Conservation (phyloP, 1,284 basidiomycete species). For the Heliocybe sulcata region DNA sequence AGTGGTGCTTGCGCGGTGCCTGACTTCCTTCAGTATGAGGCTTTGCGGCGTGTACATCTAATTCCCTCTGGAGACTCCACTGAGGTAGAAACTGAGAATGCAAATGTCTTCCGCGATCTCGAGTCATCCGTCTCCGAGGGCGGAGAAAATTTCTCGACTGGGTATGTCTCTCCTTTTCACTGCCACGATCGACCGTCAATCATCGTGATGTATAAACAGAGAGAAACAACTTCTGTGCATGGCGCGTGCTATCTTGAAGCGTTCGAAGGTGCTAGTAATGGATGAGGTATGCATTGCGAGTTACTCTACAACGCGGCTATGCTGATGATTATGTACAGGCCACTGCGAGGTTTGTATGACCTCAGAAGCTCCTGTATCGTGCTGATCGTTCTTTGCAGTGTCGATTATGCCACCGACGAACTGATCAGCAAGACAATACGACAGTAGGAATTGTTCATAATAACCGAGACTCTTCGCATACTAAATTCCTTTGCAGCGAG, state of each 20-base stretch:
- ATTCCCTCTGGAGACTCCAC: slow-evolving; percentile 55
- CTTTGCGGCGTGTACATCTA: slow-evolving; percentile 82
- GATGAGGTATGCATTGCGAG: slow-evolving; percentile 55
- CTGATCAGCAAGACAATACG: slow-evolving; percentile 68
- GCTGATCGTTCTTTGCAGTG: slow-evolving; percentile 26
- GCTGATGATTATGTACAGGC: slow-evolving; percentile 30
- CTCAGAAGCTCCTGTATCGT: slow-evolving; percentile 3
- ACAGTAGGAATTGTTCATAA: slow-evolving; percentile 38
- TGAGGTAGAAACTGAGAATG: slow-evolving; percentile 59
- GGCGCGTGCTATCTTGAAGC: slow-evolving; percentile 75
- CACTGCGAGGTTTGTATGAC: slow-evolving; percentile 47
- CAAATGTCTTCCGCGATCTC: slow-evolving; percentile 82
- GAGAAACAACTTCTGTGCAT: slow-evolving; percentile 83
- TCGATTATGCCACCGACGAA: slow-evolving; percentile 75
- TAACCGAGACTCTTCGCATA: slow-evolving; percentile 9
- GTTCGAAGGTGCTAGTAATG: slow-evolving; percentile 74
- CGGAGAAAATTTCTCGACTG: slow-evolving; percentile 92
- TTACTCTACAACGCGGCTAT: neutral
- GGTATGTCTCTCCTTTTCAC: slow-evolving; percentile 35
- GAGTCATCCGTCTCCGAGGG: slow-evolving; percentile 82
- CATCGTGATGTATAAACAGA: slow-evolving; percentile 21
- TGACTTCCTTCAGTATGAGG: slow-evolving; percentile 56
- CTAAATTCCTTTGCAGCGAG: slow-evolving; percentile 23
- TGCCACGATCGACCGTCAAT: slow-evolving; percentile 1
- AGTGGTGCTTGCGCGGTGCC: neutral